Evolutionary conservation across 202 grass and related monocot species (phyloP).

Genomic region (Dendrocalamus latiflorus): DNA sequence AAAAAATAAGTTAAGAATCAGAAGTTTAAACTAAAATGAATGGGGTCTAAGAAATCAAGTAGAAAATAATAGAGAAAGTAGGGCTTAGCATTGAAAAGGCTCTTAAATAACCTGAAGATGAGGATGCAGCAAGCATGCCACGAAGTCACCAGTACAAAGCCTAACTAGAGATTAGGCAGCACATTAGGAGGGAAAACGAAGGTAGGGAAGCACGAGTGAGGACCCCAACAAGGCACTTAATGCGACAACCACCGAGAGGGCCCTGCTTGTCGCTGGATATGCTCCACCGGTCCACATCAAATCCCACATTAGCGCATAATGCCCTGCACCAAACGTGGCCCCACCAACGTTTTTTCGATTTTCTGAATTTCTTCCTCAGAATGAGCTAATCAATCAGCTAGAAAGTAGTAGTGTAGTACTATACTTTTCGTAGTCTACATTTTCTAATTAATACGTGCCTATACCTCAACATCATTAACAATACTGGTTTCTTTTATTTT

Average conservation of each 20-base stretch:
- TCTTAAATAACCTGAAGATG: not conserved
- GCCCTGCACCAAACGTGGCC: constrained; percentile 34
- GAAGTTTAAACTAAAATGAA: too few relatives aligned
- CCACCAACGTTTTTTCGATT: not conserved
- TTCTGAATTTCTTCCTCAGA: not conserved
- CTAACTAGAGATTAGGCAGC: not conserved
- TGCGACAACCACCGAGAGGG: constrained; percentile 52
- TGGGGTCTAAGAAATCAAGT: too few relatives aligned
- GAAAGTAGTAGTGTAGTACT: too few relatives aligned
- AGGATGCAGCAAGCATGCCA: not conserved
- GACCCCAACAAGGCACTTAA: constrained; percentile 49
- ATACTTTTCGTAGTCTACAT: not conserved
- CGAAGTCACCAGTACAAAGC: not conserved
- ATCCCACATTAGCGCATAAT: constrained; percentile 64
- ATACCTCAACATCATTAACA: not conserved
- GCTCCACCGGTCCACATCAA: constrained; percentile 70
- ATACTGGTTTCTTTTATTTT: too few relatives aligned
- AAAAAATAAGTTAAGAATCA: too few relatives aligned
- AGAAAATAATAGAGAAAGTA: too few relatives aligned
- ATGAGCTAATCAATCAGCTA: not conserved
- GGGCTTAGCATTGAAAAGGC: not conserved
- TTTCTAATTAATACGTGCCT: not conserved
- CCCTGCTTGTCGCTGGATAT: constrained; percentile 62
- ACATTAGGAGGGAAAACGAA: not conserved
- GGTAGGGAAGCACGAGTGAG: constrained; percentile 21